These are phyloP conservation scores for Gastrolobium bilobum DNA, from an alignment of 306 rosid genomes.

Conservation along the genomic window DNA sequence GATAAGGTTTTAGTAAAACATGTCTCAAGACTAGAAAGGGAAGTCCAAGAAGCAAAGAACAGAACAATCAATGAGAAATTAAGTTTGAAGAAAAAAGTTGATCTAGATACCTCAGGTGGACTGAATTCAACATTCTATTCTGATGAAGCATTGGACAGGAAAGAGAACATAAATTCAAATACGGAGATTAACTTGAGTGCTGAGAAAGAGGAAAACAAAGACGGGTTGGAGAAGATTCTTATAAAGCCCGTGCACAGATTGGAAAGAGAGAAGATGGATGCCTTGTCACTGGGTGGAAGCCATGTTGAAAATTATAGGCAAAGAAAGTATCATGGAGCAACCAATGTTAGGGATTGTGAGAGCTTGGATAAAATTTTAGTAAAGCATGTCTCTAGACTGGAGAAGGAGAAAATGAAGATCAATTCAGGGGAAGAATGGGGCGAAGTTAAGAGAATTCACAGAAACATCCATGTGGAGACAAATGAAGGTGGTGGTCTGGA, in stretches of 20 bases:
- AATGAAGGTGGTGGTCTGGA: constrained; percentile 68
- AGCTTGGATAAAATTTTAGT: constrained; percentile 81
- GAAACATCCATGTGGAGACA: constrained; percentile 44
- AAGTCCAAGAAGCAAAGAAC: constrained; percentile 83
- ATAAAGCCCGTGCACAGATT: constrained; percentile 71
- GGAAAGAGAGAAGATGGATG: constrained; percentile 76
- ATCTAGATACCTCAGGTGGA: constrained; percentile 42
- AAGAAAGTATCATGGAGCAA: constrained; percentile 53
- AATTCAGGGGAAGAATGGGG: constrained; percentile 53
- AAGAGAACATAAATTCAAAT: constrained; percentile 66
- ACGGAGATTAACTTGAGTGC: constrained; percentile 16
- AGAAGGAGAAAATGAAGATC: constrained; percentile 76
- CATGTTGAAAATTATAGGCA: constrained; percentile 48
- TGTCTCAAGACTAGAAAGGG: constrained; percentile 85
- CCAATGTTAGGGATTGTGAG: constrained; percentile 61
- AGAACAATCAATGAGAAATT: constrained; percentile 52
- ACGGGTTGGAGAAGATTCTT: constrained; percentile 70
- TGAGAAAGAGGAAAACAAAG: constrained; percentile 52
- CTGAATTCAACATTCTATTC: constrained; percentile 39
- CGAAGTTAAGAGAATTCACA: constrained; percentile 53
- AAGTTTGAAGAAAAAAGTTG: constrained; percentile 46
- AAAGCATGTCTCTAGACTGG: constrained; percentile 80
- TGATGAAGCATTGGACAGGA: constrained; percentile 58
- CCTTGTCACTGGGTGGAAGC: constrained; percentile 56
- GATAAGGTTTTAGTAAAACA: constrained; percentile 86